phyloP scores from a whole-genome alignment of 1,284 basidiomycete species.

The Cryptococcus sp. region DNA sequence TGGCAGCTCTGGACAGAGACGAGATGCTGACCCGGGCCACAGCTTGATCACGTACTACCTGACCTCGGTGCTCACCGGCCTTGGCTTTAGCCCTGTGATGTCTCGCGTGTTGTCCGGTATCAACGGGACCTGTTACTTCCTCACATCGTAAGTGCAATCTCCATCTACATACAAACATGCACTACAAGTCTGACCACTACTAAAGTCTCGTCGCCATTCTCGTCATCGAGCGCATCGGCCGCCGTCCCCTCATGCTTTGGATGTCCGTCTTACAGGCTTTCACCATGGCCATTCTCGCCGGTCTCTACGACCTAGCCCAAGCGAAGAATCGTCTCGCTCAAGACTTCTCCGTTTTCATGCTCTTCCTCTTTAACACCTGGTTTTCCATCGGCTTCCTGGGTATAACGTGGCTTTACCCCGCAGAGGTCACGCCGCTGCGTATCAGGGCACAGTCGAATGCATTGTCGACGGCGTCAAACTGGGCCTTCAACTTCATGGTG shows the following conservation, averaged over 20 bases:
- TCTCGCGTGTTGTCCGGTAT: slow-evolving; percentile 41
- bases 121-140: slow-evolving; percentile 47
- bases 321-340: slow-evolving; percentile 37
- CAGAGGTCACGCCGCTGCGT: slow-evolving; percentile 50
- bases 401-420: slow-evolving; percentile 46
- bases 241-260: slow-evolving; percentile 44
- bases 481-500: slow-evolving; percentile 41
- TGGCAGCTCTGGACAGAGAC: too few species aligned
- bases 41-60: slow-evolving; percentile 41
- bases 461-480: slow-evolving; percentile 62
- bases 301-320: slow-evolving; percentile 31
- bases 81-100: slow-evolving; percentile 35
- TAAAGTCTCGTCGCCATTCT: slow-evolving; percentile 33
- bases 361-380: slow-evolving; percentile 50
- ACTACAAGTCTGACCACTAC: background rate
- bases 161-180: slow-evolving; percentile 1
- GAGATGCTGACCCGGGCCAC: background rate
- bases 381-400: slow-evolving; percentile 46
- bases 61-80: slow-evolving; percentile 30
- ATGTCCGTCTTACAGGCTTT: slow-evolving; percentile 26
- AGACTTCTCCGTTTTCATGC: slow-evolving; percentile 44
- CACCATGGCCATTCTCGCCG: slow-evolving; percentile 42
- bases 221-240: slow-evolving; percentile 40
- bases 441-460: slow-evolving; percentile 67
- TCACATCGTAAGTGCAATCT: slow-evolving; percentile 40